Evolutionary conservation across 257 asterid species (phyloP), one percentile per base, ranked within the genome.

Genomic region (Solanum chilense): DNA sequence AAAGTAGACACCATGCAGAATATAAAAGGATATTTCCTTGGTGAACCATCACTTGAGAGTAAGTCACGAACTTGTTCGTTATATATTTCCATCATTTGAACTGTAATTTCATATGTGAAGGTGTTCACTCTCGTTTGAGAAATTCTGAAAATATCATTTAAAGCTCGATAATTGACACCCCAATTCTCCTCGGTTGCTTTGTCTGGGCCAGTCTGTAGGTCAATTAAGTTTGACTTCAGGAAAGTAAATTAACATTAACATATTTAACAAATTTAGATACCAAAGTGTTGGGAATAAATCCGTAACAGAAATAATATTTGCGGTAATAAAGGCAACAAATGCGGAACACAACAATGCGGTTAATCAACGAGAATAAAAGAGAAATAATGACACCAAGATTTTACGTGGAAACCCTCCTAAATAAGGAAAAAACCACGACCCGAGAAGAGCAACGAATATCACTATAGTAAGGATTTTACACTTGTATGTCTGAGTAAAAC

Each of bases 61-160:
- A 93, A 91, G 89, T 92, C 95, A 64, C 93, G 89, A 52, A 93
- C 96, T 92, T 93, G 94, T 88, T 93, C 94, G 5, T 92, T 92
- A 89, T 93, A 93, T 77, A 92, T 93, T 85, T 93, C 94, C 81
- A 93, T 90, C 96, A 93, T 93, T 87, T 92, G 92, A 74, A 92
- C 95, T 1, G 91, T 87, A 85, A 92, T 86, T 80, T 91, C 92
- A 88, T 92, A 93, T 47, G 84, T 68, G 74, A 91, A 86, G 56
- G 91, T 82, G 86, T 89, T 90, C 83, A 56, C 86, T 78, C 95
- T 91, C 78, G 86, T 85, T 82, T 89, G 92, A 5, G 94, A 90
- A 89, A 92, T 89, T 47, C 44, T 87, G 88, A 93, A 93, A 41
- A 93, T 88, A 87, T 91, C 95, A 84, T 91, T 89, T 88, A 93